A percentile compares a stretch with the other conserved stretches of the same genome.
phyloP scores from a whole-genome alignment of 805 yeast genomes.

The Candida dajiaensis region DNA sequence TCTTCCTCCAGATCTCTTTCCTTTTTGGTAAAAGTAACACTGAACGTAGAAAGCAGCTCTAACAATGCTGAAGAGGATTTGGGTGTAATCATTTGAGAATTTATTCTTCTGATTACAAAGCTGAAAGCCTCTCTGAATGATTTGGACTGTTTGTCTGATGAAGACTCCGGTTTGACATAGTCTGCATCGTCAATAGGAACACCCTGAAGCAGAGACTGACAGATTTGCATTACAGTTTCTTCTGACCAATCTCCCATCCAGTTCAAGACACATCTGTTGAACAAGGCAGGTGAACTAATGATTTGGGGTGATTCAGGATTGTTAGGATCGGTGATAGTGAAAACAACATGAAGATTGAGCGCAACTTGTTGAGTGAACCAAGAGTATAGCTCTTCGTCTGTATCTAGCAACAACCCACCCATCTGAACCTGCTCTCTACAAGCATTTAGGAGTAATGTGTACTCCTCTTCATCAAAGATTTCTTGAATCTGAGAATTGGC shows the following conservation, averaged over 20 bases:
- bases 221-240: conserved; percentile 44
- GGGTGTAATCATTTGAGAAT: background rate
- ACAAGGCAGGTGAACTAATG: conserved; percentile 78
- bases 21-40: conserved; percentile 34
- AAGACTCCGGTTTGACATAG: conserved; percentile 30
- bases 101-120: background rate
- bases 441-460: conserved; percentile 40
- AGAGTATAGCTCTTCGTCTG: conserved; percentile 59
- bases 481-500: conserved; percentile 95
- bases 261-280: conserved; percentile 81
- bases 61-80: conserved; percentile 53
- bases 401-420: conserved; percentile 58
- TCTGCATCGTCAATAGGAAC: conserved; percentile 50
- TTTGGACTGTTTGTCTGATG: background rate
- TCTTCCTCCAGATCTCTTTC: conserved; percentile 49
- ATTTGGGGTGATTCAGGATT: conserved; percentile 33
- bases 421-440: conserved; percentile 53
- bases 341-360: conserved; percentile 72
- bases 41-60: conserved; percentile 42
- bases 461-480: conserved; percentile 72
- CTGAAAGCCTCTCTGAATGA: background rate
- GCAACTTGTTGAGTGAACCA: conserved; percentile 75
- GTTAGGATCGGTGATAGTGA: conserved; percentile 59
- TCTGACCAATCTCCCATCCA: conserved; percentile 86
- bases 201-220: conserved; percentile 31